phyloP scores from a whole-genome alignment of 169 alveolate species.

The Eimeria sp. region DNA sequence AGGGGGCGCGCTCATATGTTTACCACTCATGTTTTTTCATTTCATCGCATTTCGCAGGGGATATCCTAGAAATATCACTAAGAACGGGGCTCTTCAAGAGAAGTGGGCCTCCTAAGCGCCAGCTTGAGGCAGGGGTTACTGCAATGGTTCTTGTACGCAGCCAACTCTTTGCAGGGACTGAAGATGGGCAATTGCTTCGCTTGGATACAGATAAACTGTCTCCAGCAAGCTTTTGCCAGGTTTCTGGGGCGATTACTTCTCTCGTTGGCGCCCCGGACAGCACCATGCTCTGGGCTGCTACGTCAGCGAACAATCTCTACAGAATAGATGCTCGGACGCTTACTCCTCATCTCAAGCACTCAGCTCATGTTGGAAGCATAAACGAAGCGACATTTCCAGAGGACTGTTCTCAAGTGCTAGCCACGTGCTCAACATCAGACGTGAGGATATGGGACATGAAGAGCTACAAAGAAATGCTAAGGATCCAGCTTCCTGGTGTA shows the following conservation, averaged over 20 bases:
- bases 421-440: slow-evolving; percentile 94
- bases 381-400: slow-evolving; percentile 85
- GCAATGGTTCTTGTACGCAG: slow-evolving; percentile 91
- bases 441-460: slow-evolving; percentile 96
- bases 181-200: slow-evolving; percentile 94
- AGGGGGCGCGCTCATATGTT: background rate
- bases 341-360: slow-evolving; percentile 93
- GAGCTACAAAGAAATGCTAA: slow-evolving; percentile 92
- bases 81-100: slow-evolving; percentile 89
- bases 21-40: background rate
- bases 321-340: slow-evolving; percentile 94
- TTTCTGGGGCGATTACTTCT: slow-evolving; percentile 95
- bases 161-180: slow-evolving; percentile 95
- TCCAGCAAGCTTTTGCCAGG: slow-evolving; percentile 84
- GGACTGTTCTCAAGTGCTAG: slow-evolving; percentile 87
- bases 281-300: slow-evolving; percentile 94
- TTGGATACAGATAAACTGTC: slow-evolving; percentile 86
- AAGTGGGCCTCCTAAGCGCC: slow-evolving; percentile 91
- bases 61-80: slow-evolving; percentile 82
- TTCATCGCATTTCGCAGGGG: slow-evolving; percentile 42
- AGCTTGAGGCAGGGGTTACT: slow-evolving; percentile 93
- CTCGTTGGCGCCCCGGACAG: slow-evolving; percentile 92
- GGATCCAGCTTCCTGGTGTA: slow-evolving; percentile 95
- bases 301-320: slow-evolving; percentile 93
- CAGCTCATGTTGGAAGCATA: slow-evolving; percentile 94